phyloP scores from a whole-genome alignment of 805 yeast genomes.

The Kuraishia piskuri region DNA sequence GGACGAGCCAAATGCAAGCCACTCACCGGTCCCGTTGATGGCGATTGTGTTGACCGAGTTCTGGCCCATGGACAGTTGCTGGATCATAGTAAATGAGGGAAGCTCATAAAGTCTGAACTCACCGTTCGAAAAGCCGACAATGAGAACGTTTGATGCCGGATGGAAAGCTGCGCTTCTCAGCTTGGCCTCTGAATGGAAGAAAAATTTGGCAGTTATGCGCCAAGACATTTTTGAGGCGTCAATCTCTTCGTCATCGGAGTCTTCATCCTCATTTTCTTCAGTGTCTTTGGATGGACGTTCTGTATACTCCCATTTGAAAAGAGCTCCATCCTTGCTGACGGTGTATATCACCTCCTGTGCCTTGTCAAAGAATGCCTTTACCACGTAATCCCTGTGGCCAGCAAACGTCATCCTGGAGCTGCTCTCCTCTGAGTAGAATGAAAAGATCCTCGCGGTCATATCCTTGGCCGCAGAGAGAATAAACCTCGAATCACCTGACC shows the following conservation, averaged over 20 bases:
- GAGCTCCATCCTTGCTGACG: slow-evolving; percentile 89
- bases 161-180: slow-evolving; percentile 84
- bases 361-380: slow-evolving; percentile 80
- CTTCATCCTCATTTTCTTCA: slow-evolving; percentile 32
- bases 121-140: slow-evolving; percentile 85
- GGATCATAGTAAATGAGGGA: slow-evolving; percentile 71
- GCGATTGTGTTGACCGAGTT: slow-evolving; percentile 77
- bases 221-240: slow-evolving; percentile 48
- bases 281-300: slow-evolving; percentile 42
- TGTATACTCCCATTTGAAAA: slow-evolving; percentile 85
- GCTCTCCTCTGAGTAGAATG: slow-evolving; percentile 58
- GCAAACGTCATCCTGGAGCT: slow-evolving; percentile 75
- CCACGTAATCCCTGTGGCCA: slow-evolving; percentile 87
- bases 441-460: slow-evolving; percentile 78
- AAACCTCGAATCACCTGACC: slow-evolving; percentile 90
- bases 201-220: slow-evolving; percentile 76
- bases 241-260: slow-evolving; percentile 22
- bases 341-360: slow-evolving; percentile 88
- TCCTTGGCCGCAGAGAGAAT: slow-evolving; percentile 83
- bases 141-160: slow-evolving; percentile 56
- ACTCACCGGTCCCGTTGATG: slow-evolving; percentile 82
- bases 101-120: slow-evolving; percentile 87
- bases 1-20: slow-evolving; percentile 93
- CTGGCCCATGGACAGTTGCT: slow-evolving; percentile 87
- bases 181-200: slow-evolving; percentile 61